Evolutionary conservation across 1,284 basidiomycete species (phyloP).

Genomic region (Mycena citricolor): DNA sequence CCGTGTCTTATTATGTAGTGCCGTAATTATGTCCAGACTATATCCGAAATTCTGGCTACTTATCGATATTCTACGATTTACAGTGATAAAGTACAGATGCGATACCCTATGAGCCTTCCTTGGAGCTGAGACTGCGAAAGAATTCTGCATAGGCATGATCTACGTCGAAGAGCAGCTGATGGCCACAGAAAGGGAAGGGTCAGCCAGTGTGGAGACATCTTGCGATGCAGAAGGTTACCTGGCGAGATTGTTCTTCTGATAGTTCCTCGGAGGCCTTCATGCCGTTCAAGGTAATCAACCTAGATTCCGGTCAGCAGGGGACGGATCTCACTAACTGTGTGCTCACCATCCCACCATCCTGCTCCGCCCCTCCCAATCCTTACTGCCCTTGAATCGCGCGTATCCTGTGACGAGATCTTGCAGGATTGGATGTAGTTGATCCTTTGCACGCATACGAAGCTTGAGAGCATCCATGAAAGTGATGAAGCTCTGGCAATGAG

Average conservation of each 20-base stretch:
- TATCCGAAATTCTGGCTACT: too few relatives aligned
- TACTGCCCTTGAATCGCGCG: constrained; percentile 88
- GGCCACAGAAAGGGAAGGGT: neutral
- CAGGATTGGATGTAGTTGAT: constrained; percentile 92
- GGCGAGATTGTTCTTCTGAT: constrained; percentile 91
- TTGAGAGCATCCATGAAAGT: constrained; percentile 99
- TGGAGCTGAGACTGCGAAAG: constrained; percentile 79
- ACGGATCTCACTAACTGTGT: constrained; percentile 26
- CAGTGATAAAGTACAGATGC: constrained; percentile 8
- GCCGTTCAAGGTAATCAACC: constrained; percentile 94
- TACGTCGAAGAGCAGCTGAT: constrained; percentile 90
- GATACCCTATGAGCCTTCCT: constrained; percentile 29
- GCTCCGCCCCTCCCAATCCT: constrained; percentile 92
- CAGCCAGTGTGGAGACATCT: neutral
- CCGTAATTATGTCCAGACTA: too few relatives aligned
- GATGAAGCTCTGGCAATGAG: constrained; percentile 77
- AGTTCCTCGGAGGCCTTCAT: constrained; percentile 98
- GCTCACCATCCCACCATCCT: constrained; percentile 88
- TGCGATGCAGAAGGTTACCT: constrained; percentile 47
- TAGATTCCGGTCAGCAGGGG: constrained; percentile 31
- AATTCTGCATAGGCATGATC: constrained; percentile 97
- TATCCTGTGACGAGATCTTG: constrained; percentile 94
- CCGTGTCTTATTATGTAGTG: constrained; percentile 31
- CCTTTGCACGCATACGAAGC: constrained; percentile 90
- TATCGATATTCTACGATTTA: neutral